Conservation (phyloP, 108 stramenopile species). For the Cyclotella cryptica region DNA sequence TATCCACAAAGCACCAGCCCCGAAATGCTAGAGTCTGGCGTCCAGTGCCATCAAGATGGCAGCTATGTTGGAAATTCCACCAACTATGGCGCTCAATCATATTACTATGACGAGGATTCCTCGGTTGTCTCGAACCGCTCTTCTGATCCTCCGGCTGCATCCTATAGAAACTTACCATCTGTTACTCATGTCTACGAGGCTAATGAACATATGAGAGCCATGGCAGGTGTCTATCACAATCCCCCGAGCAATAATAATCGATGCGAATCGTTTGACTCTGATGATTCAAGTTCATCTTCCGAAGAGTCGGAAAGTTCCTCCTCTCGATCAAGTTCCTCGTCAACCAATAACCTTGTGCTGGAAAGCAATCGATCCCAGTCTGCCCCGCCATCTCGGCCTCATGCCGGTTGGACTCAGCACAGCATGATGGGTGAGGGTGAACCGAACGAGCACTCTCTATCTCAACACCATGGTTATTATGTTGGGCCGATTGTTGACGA, state of each 20-base stretch:
- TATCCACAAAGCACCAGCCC: too few species aligned
- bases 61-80: background rate
- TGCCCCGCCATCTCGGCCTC: background rate
- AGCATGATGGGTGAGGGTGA: conserved; percentile 1
- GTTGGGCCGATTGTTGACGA: conserved; percentile 8
- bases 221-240: background rate
- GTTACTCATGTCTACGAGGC: background rate
- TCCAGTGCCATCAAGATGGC: background rate
- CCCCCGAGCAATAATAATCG: too few species aligned
- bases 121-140: conserved; percentile 30
- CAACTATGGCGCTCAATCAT: background rate
- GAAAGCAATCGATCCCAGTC: background rate
- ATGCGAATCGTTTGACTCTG: conserved; percentile 10
- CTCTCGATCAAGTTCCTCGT: conserved; percentile 16
- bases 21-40: background rate
- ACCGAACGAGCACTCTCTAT: background rate
- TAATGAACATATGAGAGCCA: background rate
- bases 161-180: conserved; percentile 33
- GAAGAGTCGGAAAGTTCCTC: conserved; percentile 22
- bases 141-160: conserved; percentile 53
- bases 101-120: conserved; percentile 13
- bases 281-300: conserved; percentile 17
- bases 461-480: conserved; percentile 6
- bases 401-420: background rate
- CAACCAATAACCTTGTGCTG: background rate